phyloP scores from a whole-genome alignment of 371 early-diverging fungal genomes.

The Lichtheimia hyalospora region DNA sequence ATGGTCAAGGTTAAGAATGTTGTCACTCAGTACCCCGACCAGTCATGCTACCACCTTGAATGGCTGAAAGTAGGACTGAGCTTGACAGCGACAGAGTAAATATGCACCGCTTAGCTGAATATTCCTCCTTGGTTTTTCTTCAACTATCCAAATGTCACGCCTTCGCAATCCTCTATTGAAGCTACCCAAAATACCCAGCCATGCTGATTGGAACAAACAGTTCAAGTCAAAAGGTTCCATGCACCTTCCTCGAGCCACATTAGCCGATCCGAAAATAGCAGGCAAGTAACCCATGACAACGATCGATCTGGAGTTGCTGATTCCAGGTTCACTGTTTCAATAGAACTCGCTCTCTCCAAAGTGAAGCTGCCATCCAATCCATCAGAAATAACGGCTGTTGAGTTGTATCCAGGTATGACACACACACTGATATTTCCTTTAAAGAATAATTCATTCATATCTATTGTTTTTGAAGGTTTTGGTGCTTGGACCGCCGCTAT shows the following conservation, averaged over 20 bases:
- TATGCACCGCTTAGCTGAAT: no score
- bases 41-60: no score
- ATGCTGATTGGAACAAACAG: conserved; percentile 9
- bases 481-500: conserved; percentile 44
- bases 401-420: conserved; percentile 42
- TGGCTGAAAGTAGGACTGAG: no score
- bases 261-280: conserved; percentile 6
- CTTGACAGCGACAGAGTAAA: no score
- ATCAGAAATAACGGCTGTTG: conserved; percentile 34
- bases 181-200: conserved; percentile 5
- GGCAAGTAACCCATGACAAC: conserved; percentile 1
- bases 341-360: conserved; percentile 17
- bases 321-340: background rate
- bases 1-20: no score
- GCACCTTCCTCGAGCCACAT: conserved; percentile 7
- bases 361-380: conserved; percentile 17
- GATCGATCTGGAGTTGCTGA: background rate
- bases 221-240: conserved; percentile 10
- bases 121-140: background rate
- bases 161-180: background rate
- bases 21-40: no score
- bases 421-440: background rate
- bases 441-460: background rate
- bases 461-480: conserved; percentile 25
- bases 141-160: background rate